phyloP scores from a whole-genome alignment of 179 eudicot species.

The Beta macrorhiza region DNA sequence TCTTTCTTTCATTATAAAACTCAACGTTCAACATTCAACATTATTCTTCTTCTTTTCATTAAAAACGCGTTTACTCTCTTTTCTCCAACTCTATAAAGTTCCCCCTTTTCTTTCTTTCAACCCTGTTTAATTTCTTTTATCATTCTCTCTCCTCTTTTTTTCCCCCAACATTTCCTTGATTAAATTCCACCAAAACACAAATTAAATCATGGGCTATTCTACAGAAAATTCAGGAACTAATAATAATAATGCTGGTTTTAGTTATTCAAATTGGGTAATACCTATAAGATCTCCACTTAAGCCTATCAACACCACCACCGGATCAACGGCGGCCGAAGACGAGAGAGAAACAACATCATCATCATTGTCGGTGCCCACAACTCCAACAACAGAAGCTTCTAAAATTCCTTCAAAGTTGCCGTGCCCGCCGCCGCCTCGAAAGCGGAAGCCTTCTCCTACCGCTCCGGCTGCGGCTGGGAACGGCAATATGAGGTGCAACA shows the following conservation, averaged over 20 bases:
- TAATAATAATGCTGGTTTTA: background rate
- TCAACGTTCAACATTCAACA: background rate
- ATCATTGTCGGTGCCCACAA: slow-evolving; percentile 22
- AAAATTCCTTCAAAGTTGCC: slow-evolving; percentile 35
- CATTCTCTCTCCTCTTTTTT: background rate
- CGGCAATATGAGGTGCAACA: slow-evolving; percentile 9
- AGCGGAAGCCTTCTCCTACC: slow-evolving; percentile 29
- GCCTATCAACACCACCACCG: slow-evolving; percentile 36
- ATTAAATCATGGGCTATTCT: slow-evolving; percentile 24
- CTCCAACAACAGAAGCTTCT: slow-evolving; percentile 46
- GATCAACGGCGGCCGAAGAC: background rate
- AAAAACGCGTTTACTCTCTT: slow-evolving; percentile 14
- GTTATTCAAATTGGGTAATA: background rate
- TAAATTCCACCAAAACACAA: background rate
- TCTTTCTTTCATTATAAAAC: slow-evolving; percentile 17
- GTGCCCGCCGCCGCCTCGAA: slow-evolving; percentile 56
- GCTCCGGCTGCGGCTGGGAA: background rate
- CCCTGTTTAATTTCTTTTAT: background rate
- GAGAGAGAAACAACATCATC: background rate
- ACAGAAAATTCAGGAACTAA: slow-evolving; percentile 12
- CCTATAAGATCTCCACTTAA: slow-evolving; percentile 47
- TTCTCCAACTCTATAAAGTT: background rate
- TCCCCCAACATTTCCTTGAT: background rate
- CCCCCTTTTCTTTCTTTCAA: background rate
- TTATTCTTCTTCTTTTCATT: background rate